Percentiles rank a stretch among this genome's conserved stretches.
phyloP scores from a whole-genome alignment of 495 filamentous ascomycete genomes.

The Sporormia fimetaria region DNA sequence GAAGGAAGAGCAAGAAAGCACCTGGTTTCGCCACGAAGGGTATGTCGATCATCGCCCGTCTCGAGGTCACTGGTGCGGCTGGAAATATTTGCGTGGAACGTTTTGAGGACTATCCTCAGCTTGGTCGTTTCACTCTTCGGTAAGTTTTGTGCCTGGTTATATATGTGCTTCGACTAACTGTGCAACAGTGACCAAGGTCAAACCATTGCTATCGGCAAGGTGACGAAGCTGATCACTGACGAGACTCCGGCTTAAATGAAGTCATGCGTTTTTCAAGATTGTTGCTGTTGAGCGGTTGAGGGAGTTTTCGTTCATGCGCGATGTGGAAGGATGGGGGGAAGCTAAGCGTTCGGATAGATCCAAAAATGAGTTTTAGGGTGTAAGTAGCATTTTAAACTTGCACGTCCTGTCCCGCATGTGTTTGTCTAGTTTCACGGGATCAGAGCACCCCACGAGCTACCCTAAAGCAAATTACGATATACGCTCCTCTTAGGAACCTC shows the following conservation, averaged over 20 bases:
- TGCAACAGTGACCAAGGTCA: slow-evolving; percentile 49
- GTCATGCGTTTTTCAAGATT: no score
- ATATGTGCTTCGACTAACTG: neutral
- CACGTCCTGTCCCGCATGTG: no score
- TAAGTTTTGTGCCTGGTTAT: slow-evolving; percentile 32
- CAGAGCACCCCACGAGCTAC: no score
- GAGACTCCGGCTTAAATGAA: slow-evolving; percentile 11
- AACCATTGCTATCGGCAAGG: slow-evolving; percentile 95
- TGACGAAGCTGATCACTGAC: slow-evolving; percentile 64
- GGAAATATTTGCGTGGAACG: slow-evolving; percentile 82
- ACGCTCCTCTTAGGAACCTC: no score
- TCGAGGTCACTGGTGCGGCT: slow-evolving; percentile 75
- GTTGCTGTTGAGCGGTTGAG: no score
- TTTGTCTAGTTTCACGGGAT: no score
- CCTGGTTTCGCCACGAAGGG: slow-evolving; percentile 88
- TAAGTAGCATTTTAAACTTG: no score
- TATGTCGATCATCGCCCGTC: slow-evolving; percentile 80
- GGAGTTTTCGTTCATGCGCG: no score
- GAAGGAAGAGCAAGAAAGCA: slow-evolving; percentile 79
- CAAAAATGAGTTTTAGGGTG: no score
- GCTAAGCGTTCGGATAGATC: no score
- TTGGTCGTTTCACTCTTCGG: slow-evolving; percentile 91
- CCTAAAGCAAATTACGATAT: no score
- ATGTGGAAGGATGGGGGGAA: no score
- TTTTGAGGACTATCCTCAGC: slow-evolving; percentile 87